These are phyloP conservation scores for Fusarium virguliforme DNA, from an alignment of 2,329 filamentous ascomycete species.

Conservation along the genomic window DNA sequence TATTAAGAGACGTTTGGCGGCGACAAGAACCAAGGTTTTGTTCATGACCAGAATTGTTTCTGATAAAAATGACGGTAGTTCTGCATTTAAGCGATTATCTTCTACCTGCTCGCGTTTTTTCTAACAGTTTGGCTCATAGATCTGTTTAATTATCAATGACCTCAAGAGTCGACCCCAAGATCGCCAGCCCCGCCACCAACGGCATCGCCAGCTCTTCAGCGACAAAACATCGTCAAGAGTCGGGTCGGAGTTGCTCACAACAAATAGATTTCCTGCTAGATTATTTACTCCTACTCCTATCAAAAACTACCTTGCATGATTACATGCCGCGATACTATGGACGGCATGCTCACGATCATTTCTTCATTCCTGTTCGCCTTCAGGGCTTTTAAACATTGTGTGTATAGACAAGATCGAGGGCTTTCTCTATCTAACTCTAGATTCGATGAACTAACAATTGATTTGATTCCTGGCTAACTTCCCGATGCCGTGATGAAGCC, in stretches of 20 bases:
- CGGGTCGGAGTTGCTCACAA: too few species aligned
- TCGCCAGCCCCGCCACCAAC: slow-evolving; percentile 25
- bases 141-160: slow-evolving; percentile 38
- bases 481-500: background rate
- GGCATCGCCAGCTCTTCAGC: background rate
- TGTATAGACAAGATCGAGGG: too few species aligned
- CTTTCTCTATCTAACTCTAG: too few species aligned
- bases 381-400: too few species aligned
- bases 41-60: background rate
- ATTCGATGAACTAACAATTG: background rate
- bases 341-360: too few species aligned
- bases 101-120: background rate
- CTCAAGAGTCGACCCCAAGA: slow-evolving; percentile 42
- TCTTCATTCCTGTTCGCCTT: too few species aligned
- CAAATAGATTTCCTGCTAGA: too few species aligned
- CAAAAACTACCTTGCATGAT: too few species aligned
- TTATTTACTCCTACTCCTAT: too few species aligned
- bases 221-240: background rate
- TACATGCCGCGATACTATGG: too few species aligned
- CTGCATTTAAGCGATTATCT: background rate
- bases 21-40: background rate
- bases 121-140: slow-evolving; percentile 2
- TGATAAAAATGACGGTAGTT: background rate
- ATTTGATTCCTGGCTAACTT: background rate
- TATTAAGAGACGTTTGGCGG: background rate